Evolutionary conservation across 805 yeast species (phyloP).

Genomic region (Metschnikowia bowlesiae): DNA sequence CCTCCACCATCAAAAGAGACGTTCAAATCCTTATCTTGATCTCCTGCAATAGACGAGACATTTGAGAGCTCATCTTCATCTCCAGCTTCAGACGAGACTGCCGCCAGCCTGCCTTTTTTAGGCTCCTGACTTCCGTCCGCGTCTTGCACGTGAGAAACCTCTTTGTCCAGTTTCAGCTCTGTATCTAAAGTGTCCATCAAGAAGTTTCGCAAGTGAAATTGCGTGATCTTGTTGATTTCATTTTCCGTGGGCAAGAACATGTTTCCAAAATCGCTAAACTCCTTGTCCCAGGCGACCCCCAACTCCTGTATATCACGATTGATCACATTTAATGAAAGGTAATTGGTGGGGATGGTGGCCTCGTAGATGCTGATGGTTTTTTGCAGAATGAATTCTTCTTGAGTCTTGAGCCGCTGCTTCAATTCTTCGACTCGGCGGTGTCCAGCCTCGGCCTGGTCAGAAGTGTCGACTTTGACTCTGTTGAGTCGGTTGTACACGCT

Average conservation of each 20-base stretch:
- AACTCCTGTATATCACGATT: slow-evolving; percentile 70
- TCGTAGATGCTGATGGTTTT: slow-evolving; percentile 51
- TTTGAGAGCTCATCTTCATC: too few relatives aligned
- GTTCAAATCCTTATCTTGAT: too few relatives aligned
- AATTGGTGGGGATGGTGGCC: slow-evolving; percentile 56
- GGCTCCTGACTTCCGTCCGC: neutral
- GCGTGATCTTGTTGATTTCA: slow-evolving; percentile 86
- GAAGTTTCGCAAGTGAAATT: slow-evolving; percentile 75
- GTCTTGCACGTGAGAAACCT: neutral
- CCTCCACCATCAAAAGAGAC: too few relatives aligned
- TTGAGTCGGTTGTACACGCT: slow-evolving; percentile 67
- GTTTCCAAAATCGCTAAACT: slow-evolving; percentile 74
- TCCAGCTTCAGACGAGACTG: too few relatives aligned
- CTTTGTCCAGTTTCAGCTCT: slow-evolving; percentile 15
- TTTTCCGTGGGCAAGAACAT: slow-evolving; percentile 84
- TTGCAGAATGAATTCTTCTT: slow-evolving; percentile 42
- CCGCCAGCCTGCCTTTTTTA: neutral
- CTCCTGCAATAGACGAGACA: too few relatives aligned
- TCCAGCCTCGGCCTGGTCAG: slow-evolving; percentile 70
- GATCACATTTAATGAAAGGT: slow-evolving; percentile 64
- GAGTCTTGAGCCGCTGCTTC: slow-evolving; percentile 47
- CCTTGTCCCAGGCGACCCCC: slow-evolving; percentile 84
- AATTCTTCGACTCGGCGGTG: slow-evolving; percentile 53
- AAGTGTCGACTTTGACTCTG: slow-evolving; percentile 72
- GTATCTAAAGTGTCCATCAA: slow-evolving; percentile 50